phyloP scores from a whole-genome alignment of 1,284 basidiomycete genomes.

The Inonotus obliquus region DNA sequence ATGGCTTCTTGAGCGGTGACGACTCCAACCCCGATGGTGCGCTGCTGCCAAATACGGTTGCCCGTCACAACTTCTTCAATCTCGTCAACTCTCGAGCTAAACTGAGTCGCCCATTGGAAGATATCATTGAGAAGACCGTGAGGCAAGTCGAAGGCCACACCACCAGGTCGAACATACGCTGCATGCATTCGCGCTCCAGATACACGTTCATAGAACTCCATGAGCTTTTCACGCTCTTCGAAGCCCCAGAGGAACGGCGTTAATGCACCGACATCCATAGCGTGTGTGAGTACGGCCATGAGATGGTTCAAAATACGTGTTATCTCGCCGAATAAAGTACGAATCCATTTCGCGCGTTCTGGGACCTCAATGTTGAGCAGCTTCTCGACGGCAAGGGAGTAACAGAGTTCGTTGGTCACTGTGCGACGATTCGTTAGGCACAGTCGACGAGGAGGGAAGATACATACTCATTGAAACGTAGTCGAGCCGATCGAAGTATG shows the following conservation, averaged over 20 bases:
- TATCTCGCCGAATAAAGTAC: constrained; percentile 95
- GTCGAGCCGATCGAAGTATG: constrained; percentile 98
- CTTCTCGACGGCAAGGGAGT: constrained; percentile 97
- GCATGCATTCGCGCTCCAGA: constrained; percentile 96
- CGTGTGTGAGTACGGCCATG: constrained; percentile 96
- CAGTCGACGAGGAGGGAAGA: neutral
- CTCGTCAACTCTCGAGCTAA: constrained; percentile 87
- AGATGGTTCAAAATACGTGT: constrained; percentile 96
- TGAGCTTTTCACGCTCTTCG: constrained; percentile 99
- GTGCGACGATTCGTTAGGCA: neutral
- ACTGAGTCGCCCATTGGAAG: constrained; percentile 97
- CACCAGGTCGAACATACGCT: constrained; percentile 97
- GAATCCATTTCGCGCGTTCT: constrained; percentile 98
- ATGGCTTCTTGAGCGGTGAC: constrained; percentile 93
- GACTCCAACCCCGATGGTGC: constrained; percentile 87
- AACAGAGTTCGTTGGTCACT: constrained; percentile 98
- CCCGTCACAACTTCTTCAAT: constrained; percentile 97
- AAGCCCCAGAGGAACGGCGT: constrained; percentile 99
- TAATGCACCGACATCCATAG: constrained; percentile 95
- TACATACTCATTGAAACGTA: constrained; percentile 96
- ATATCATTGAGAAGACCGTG: constrained; percentile 97
- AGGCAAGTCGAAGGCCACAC: constrained; percentile 96
- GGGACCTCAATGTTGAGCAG: constrained; percentile 98
- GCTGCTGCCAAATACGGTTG: constrained; percentile 97
- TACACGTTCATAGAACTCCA: constrained; percentile 99